Conservation (phyloP, 768 basidiomycete species). For the Lactifluus echinatus region DNA sequence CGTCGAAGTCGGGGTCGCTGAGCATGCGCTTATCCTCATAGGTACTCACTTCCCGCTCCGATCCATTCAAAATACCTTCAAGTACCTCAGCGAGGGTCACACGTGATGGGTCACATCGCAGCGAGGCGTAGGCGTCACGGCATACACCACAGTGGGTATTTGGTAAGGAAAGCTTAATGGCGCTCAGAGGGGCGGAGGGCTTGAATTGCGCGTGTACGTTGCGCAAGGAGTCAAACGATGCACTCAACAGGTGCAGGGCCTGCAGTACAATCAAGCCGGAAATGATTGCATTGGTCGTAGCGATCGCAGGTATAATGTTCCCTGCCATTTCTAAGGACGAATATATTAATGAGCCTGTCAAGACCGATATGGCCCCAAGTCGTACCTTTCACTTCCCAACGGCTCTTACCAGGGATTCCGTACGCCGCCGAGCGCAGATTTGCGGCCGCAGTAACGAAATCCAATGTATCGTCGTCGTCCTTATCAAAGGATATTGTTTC, state of each 20-base stretch:
- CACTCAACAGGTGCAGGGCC: slow-evolving; percentile 74
- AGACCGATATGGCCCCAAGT: background rate
- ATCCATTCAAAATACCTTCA: slow-evolving; percentile 50
- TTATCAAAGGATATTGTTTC: slow-evolving; percentile 87
- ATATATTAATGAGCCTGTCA: background rate
- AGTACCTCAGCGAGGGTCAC: slow-evolving; percentile 69
- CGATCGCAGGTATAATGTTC: slow-evolving; percentile 98
- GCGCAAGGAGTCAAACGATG: slow-evolving; percentile 49
- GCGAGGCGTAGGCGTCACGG: slow-evolving; percentile 67
- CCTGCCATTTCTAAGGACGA: slow-evolving; percentile 83
- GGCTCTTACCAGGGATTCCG: slow-evolving; percentile 78
- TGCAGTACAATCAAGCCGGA: slow-evolving; percentile 93
- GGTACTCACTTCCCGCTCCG: slow-evolving; percentile 48
- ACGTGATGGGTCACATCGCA: slow-evolving; percentile 65
- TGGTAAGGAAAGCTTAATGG: slow-evolving; percentile 56
- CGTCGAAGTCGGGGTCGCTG: slow-evolving; percentile 90
- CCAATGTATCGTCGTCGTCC: slow-evolving; percentile 93
- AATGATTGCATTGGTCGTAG: slow-evolving; percentile 96
- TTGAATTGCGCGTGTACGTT: slow-evolving; percentile 78
- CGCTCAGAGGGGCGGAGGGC: slow-evolving; percentile 66
- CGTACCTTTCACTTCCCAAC: slow-evolving; percentile 94
- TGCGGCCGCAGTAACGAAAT: slow-evolving; percentile 92
- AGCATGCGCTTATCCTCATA: slow-evolving; percentile 83
- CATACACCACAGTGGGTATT: slow-evolving; percentile 80
- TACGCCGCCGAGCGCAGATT: slow-evolving; percentile 91